Percentiles rank a stretch among this genome's conserved stretches.
Evolutionary conservation across 192 early-diverging fungal species (phyloP).

Genomic region (Cetraspora pellucida): DNA sequence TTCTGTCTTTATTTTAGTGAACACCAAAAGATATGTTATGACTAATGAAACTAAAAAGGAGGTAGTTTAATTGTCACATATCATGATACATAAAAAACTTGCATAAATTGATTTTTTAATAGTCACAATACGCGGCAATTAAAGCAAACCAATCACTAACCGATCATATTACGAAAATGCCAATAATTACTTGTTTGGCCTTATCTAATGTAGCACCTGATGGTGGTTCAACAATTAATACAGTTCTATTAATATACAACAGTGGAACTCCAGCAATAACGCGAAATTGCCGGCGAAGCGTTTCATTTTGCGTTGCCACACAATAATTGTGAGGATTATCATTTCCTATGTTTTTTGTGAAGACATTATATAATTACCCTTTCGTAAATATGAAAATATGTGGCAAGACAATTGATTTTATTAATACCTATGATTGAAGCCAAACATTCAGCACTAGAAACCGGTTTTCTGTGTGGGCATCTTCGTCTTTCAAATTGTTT

Average conservation of each 20-base stretch:
- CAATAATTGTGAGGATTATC: constrained; percentile 84
- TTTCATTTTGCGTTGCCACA: constrained; percentile 78
- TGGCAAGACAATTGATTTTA: no score
- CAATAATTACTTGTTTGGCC: constrained; percentile 46
- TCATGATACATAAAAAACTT: no score
- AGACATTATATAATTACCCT: no score
- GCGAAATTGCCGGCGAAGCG: constrained; percentile 64
- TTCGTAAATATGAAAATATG: not conserved
- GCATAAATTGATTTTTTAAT: no score
- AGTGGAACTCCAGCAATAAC: constrained; percentile 82
- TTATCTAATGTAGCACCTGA: constrained; percentile 52
- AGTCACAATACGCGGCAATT: no score
- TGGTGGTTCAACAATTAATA: constrained; percentile 82
- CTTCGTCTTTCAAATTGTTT: constrained; percentile 78
- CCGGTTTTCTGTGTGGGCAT: constrained; percentile 73
- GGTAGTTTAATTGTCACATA: no score
- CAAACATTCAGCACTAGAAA: constrained; percentile 71
- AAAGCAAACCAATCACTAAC: not conserved
- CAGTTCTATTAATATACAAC: constrained; percentile 77
- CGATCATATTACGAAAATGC: not conserved
- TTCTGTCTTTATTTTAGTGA: constrained; percentile 37
- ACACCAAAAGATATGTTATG: not conserved
- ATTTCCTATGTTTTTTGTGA: constrained; percentile 5
- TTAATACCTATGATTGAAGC: constrained; percentile 65
- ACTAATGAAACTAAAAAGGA: not conserved